Evolutionary conservation across 1,284 basidiomycete species (phyloP), one percentile per base, ranked within the genome.

Genomic region (Psilocybe mexicana): DNA sequence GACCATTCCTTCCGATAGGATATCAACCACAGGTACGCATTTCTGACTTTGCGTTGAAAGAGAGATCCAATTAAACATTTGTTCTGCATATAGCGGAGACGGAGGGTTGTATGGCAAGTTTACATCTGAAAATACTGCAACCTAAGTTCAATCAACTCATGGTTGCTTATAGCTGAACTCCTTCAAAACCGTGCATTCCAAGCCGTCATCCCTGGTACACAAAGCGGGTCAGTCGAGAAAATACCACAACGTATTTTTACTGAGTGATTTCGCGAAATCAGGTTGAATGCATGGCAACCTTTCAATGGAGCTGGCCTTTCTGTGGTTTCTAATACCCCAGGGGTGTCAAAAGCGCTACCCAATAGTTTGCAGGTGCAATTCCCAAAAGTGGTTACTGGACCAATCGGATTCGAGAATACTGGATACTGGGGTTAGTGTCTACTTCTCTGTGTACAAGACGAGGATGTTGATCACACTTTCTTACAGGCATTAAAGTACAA

Each of bases 101-200:
- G 71, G 70, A 36, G 72, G 73, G 24, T 57, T 75, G 26, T 73
- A 73, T 65, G 72, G 70, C 67, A 51, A 50, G 61, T 53, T 7
- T 24, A 53, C 40, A 36, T 43, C 38, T 44, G n/a, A 6, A n/a
- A 40, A 3, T 14, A 40, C 30, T 8, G 8, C 30, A 40, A 40
- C 8, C 23, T 14, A 43, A 18, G 5, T 18, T 12, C 35, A 23
- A 12, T 12, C 2, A 23, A 7, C 42, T 44, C 26, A 33, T 44
- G 23, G 18, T 33, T 6, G 12, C 23, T 18, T 24, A 51, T 50
- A 67, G 68, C 62, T 38, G 65, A 67, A 54, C 54, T 70, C 23
- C 57, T 74, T 2, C 70, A 70, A 55, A 76, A 76, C 61, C 67
- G 74, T 47, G 70, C 74, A 35, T 70, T 73, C 61, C 74, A 76